Evolutionary conservation across 2,329 filamentous ascomycete species (phyloP), one percentile per base, ranked within the genome.

Genomic region (Arthroderma uncinatum): DNA sequence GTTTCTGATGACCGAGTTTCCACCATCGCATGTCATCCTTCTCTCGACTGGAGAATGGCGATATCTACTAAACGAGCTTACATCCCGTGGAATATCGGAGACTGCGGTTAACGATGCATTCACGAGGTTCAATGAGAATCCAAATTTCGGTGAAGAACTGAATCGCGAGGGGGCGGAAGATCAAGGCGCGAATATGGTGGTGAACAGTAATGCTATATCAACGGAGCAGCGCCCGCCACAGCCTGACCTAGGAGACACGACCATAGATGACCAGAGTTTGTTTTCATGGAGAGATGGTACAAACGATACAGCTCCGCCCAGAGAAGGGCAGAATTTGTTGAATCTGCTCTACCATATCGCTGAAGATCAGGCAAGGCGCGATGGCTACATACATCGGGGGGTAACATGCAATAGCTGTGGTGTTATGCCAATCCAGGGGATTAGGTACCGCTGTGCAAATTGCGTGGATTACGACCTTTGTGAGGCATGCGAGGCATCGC

Each of bases 401-500:
- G 94, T 95, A 60, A 86, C 86, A 37, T 98, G 93, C 69, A 95
- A 97, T 70, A 83, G 83, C 53, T 98, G 93, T 65, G 87, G 87
- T 57, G 83, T 87, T 65, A 83, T 88, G 53, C 92, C 93, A 10
- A 97, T 98, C 60, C 85, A 89, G 55, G 93, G 93, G 14, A 86
- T 95, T 60, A 83, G 93, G 58, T 98, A 95, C 74, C 86, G 91
- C 59, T 98, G 93, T 72, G 85, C 90, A 64, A 97, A 98, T 73
- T 98, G 93, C 69, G 83, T 88, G 62, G 92, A 98, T 71, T 97
- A 90, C 68, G 93, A 98, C 68, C 82, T 98, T 1, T 98, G 93
- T 75, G 90, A 96, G 68, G 85, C 85, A 6, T 98, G 93, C 73
- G 92, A 98, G 73, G 77, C 80, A 14, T 73, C 76, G 64, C 71